Percentiles rank a stretch among this genome's conserved stretches.
Evolutionary conservation across 1,139 yeast species (phyloP).

Genomic region (Citeromyces hawaiiensis): DNA sequence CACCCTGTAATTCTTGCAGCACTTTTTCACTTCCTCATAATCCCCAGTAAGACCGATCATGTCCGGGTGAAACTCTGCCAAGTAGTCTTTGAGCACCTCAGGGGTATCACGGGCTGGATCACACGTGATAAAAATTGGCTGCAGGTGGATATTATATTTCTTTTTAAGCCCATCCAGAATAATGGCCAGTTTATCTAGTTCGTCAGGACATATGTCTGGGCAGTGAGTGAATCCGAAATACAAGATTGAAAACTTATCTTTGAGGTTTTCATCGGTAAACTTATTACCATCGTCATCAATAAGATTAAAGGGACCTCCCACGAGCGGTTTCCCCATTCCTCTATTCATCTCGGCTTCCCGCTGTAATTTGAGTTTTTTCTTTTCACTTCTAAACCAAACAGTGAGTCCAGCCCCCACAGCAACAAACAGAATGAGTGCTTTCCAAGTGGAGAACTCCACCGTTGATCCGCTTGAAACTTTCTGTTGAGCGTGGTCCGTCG

Average conservation of each 20-base stretch:
- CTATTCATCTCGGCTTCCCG: conserved; percentile 74
- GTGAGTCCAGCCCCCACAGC: conserved; percentile 61
- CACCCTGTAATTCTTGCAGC: conserved; percentile 82
- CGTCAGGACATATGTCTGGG: conserved; percentile 98
- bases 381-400: conserved; percentile 57
- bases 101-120: conserved; percentile 94
- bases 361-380: conserved; percentile 58
- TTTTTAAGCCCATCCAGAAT: conserved; percentile 54
- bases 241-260: conserved; percentile 65
- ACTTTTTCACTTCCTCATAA: conserved; percentile 68
- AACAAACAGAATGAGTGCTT: conserved; percentile 55
- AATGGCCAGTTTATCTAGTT: conserved; percentile 76
- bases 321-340: conserved; percentile 83
- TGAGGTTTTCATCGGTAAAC: conserved; percentile 66
- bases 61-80: conserved; percentile 77
- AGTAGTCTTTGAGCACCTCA: conserved; percentile 62
- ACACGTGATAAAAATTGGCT: conserved; percentile 87
- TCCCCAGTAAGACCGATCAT: conserved; percentile 87
- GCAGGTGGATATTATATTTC: conserved; percentile 45
- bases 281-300: conserved; percentile 54
- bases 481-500: conserved; percentile 18
- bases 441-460: conserved; percentile 79
- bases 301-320: conserved; percentile 81
- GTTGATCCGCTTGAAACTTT: conserved; percentile 15
- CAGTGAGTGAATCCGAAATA: conserved; percentile 96